phyloP scores from a whole-genome alignment of 2,329 filamentous ascomycete genomes.

The Apiospora arundinis region DNA sequence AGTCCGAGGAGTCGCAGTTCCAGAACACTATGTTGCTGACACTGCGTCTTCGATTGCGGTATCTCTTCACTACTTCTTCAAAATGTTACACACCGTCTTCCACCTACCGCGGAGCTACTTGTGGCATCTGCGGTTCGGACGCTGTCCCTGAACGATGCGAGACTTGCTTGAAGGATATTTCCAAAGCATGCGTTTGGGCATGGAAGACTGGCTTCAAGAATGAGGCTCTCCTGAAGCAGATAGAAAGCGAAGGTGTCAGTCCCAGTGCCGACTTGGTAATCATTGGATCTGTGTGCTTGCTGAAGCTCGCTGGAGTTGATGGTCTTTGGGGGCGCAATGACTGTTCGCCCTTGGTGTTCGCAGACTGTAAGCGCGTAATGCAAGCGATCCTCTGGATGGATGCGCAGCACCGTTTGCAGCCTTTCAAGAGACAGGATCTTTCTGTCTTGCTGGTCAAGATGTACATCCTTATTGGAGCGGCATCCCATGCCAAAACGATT shows the following conservation, averaged over 20 bases:
- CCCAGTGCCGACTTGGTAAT: conserved; percentile 35
- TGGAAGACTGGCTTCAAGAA: conserved; percentile 32
- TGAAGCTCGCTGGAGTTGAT: conserved; percentile 34
- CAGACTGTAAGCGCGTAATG: conserved; percentile 45
- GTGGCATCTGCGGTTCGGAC: conserved; percentile 19
- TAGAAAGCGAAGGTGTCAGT: conserved; percentile 29
- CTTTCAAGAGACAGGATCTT: conserved; percentile 48
- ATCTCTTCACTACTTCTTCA: conserved; percentile 21
- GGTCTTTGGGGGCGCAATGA: conserved; percentile 18
- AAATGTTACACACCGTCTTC: neutral
- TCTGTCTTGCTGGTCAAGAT: conserved; percentile 59
- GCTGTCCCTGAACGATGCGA: conserved; percentile 25
- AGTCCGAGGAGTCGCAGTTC: conserved; percentile 22
- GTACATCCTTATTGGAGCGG: conserved; percentile 58
- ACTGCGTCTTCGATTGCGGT: conserved; percentile 23
- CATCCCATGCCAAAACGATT: conserved; percentile 51
- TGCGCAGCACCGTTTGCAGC: conserved; percentile 48
- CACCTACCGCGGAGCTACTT: neutral
- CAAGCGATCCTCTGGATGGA: conserved; percentile 59
- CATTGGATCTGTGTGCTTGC: conserved; percentile 36
- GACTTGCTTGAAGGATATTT: conserved; percentile 34
- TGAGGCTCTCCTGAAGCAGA: conserved; percentile 23
- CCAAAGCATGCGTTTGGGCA: conserved; percentile 29
- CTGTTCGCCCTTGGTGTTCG: conserved; percentile 31
- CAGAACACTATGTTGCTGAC: conserved; percentile 22